These are phyloP conservation scores for Flagelloscypha sp. DNA, from an alignment of 768 basidiomycete species.

Conservation along the genomic window DNA sequence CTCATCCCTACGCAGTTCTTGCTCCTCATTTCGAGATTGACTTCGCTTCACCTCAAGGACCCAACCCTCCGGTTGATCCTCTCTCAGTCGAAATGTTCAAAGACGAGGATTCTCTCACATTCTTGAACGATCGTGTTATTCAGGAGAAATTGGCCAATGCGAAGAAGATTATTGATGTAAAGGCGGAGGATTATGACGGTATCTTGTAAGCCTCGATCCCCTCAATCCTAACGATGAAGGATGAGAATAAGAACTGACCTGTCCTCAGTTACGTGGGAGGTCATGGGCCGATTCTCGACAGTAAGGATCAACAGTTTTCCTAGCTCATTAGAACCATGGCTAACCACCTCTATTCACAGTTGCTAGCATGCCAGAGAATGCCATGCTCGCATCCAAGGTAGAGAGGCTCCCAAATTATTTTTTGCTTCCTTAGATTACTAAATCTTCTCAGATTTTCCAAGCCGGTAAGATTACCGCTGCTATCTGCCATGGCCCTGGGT, in stretches of 20 bases:
- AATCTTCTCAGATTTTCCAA: conserved; percentile 11
- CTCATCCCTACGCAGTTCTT: no score
- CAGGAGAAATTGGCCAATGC: conserved; percentile 29
- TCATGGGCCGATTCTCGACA: conserved; percentile 5
- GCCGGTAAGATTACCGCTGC: conserved; percentile 38
- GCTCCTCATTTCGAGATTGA: no score
- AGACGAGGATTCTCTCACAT: no score
- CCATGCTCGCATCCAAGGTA: conserved; percentile 33
- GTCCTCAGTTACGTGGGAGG: conserved; percentile 6
- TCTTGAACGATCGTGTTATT: conserved; percentile 33
- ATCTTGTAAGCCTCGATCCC: conserved; percentile 38
- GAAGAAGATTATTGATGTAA: conserved; percentile 36
- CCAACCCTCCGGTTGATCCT: no score
- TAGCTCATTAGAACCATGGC: no score
- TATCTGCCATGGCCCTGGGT: conserved; percentile 54
- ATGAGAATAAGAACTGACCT: no score
- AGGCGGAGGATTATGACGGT: conserved; percentile 36
- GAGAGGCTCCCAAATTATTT: no score
- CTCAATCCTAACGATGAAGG: no score
- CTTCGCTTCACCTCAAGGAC: no score
- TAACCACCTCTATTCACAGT: no score
- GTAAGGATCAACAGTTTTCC: no score
- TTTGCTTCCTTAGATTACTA: conserved; percentile 30
- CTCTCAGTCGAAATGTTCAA: no score
- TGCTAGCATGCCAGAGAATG: conserved; percentile 16